A percentile compares a stretch with the other conserved stretches of the same genome.
Evolutionary conservation across 2,329 filamentous ascomycete genomes (phyloP).

Genomic region (Aspergillus japonicus): DNA sequence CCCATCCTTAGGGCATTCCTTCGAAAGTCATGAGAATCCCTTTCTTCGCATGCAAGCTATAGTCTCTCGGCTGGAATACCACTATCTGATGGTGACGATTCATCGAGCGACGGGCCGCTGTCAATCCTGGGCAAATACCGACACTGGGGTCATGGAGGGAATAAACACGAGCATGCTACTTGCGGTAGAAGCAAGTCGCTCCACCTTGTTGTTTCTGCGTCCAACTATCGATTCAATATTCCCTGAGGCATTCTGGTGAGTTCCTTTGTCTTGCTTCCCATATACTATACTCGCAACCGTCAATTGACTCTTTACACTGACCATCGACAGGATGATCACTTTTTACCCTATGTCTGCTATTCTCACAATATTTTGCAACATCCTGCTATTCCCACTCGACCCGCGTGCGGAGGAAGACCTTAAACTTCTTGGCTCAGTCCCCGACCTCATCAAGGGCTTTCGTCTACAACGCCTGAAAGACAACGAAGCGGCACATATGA

Average conservation of each 20-base stretch:
- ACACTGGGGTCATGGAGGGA: conserved; percentile 33
- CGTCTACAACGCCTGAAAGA: background rate
- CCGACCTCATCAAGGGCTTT: background rate
- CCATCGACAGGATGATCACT: conserved; percentile 42
- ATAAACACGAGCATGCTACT: conserved; percentile 50
- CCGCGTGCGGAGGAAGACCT: background rate
- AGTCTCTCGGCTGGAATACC: conserved; percentile 50
- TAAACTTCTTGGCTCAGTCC: background rate
- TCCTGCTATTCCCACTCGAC: conserved; percentile 43
- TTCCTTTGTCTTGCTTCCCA: background rate
- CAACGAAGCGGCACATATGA: background rate
- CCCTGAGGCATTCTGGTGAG: background rate
- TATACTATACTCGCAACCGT: background rate
- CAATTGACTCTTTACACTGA: background rate
- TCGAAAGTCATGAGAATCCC: conserved; percentile 18
- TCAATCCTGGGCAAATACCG: conserved; percentile 30
- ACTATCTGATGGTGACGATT: conserved; percentile 51
- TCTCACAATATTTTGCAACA: conserved; percentile 51
- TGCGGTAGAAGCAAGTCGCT: conserved; percentile 51
- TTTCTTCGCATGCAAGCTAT: conserved; percentile 39
- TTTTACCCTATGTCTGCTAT: conserved; percentile 54
- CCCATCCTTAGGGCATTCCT: conserved; percentile 41
- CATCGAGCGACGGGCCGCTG: conserved; percentile 52
- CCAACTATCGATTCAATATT: background rate
- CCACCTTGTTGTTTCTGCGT: conserved; percentile 46